These are phyloP conservation scores for Rhodotorula toruloides DNA, from an alignment of 768 basidiomycete species.

Conservation along the genomic window DNA sequence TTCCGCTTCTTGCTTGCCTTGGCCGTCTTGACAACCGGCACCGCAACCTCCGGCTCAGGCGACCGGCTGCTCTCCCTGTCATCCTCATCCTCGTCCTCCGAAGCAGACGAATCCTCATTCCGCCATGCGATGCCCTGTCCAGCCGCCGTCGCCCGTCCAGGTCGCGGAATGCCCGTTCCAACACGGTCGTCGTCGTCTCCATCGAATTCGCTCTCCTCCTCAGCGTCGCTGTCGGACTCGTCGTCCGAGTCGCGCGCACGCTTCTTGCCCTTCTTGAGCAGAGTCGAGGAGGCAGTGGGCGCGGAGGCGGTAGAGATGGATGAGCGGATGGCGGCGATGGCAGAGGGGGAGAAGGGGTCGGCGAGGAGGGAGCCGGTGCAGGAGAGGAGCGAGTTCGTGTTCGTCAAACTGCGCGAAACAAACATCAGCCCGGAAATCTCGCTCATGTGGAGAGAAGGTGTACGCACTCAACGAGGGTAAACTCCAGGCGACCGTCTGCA, in stretches of 20 bases:
- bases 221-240: neutral
- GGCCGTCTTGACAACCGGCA: slow-evolving; percentile 13
- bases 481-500: slow-evolving; percentile 49
- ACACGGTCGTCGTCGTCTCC: slow-evolving; percentile 25
- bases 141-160: neutral
- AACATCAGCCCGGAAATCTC: neutral
- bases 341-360: slow-evolving; percentile 32
- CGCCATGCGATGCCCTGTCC: too few relatives aligned
- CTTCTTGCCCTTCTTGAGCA: slow-evolving; percentile 8
- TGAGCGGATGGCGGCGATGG: slow-evolving; percentile 4
- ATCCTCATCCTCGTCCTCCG: neutral
- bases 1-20: slow-evolving; percentile 12
- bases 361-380: slow-evolving; percentile 42
- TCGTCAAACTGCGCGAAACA: slow-evolving; percentile 35
- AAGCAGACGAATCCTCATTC: neutral
- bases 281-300: neutral
- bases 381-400: slow-evolving; percentile 41
- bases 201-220: neutral
- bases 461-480: slow-evolving; percentile 54
- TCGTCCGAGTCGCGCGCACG: neutral
- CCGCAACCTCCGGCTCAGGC: slow-evolving; percentile 6
- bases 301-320: neutral
- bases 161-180: slow-evolving; percentile 27
- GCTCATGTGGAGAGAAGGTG: neutral
- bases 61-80: neutral